A percentile compares a stretch with the other conserved stretches of the same genome.
Evolutionary conservation across 1,284 basidiomycete genomes (phyloP).

Genomic region (Afroboletus lepidellus): DNA sequence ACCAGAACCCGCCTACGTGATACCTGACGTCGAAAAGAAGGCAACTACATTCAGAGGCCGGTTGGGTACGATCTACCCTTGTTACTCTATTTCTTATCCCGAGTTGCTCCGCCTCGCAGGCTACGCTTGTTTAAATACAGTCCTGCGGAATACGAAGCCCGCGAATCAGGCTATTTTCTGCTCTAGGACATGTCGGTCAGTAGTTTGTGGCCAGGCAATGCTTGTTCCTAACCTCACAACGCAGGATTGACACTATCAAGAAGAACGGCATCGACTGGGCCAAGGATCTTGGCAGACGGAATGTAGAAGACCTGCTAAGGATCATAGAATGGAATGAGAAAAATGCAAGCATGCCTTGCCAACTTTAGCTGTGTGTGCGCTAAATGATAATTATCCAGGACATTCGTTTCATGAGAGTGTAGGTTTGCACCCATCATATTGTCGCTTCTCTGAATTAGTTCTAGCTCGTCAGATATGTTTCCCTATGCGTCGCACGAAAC

Average conservation of each 20-base stretch:
- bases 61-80: conserved; percentile 43
- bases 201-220: background rate
- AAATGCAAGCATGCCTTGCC: conserved; percentile 46
- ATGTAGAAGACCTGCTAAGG: conserved; percentile 66
- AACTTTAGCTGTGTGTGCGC: background rate
- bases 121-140: conserved; percentile 84
- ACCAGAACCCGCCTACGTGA: conserved; percentile 65
- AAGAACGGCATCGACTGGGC: conserved; percentile 82
- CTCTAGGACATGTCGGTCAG: conserved; percentile 63
- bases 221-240: background rate
- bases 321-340: conserved; percentile 86
- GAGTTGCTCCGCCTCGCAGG: conserved; percentile 31
- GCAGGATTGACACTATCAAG: conserved; percentile 72
- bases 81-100: background rate
- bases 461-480: conserved; percentile 81
- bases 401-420: conserved; percentile 77
- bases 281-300: conserved; percentile 76
- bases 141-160: conserved; percentile 71
- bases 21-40: conserved; percentile 64
- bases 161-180: conserved; percentile 66
- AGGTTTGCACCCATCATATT: background rate
- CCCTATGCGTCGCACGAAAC: conserved; percentile 83
- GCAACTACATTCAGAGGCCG: conserved; percentile 71
- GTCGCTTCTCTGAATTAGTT: conserved; percentile 1
- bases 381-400: conserved; percentile 34